A percentile compares a stretch with the other conserved stretches of the same genome.
Conservation (phyloP, 2,329 filamentous ascomycete genomes). For the Penicillium sclerotigenum region DNA sequence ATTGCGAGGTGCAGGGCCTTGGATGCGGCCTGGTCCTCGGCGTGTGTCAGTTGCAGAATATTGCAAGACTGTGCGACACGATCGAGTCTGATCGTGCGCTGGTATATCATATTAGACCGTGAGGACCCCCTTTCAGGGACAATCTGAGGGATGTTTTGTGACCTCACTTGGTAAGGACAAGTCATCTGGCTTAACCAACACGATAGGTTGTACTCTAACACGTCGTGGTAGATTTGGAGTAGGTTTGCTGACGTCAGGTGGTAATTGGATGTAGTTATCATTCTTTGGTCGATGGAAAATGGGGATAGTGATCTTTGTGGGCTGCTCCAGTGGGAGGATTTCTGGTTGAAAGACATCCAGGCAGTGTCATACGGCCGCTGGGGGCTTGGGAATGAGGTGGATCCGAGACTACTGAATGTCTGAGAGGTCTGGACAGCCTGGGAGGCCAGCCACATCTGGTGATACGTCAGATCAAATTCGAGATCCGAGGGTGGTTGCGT, state of each 20-base stretch:
- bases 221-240: not conserved
- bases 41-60: not conserved
- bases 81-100: not conserved
- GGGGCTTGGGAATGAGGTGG: not conserved
- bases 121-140: not conserved
- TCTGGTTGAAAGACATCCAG: not conserved
- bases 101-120: not conserved
- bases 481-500: not conserved
- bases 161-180: not conserved
- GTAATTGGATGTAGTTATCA: not conserved
- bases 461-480: not conserved
- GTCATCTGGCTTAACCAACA: not conserved
- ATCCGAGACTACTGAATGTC: not conserved
- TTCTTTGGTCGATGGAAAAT: not conserved
- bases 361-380: not conserved
- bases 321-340: not conserved
- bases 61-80: not conserved
- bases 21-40: not conserved
- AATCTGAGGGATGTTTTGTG: not conserved
- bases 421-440: not conserved
- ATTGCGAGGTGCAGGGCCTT: not conserved
- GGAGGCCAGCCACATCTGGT: not conserved
- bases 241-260: not conserved
- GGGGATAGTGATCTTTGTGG: not conserved
- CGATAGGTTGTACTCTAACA: not conserved